phyloP scores from a whole-genome alignment of 208 protist genomes.

The Novymonas esmeraldas region DNA sequence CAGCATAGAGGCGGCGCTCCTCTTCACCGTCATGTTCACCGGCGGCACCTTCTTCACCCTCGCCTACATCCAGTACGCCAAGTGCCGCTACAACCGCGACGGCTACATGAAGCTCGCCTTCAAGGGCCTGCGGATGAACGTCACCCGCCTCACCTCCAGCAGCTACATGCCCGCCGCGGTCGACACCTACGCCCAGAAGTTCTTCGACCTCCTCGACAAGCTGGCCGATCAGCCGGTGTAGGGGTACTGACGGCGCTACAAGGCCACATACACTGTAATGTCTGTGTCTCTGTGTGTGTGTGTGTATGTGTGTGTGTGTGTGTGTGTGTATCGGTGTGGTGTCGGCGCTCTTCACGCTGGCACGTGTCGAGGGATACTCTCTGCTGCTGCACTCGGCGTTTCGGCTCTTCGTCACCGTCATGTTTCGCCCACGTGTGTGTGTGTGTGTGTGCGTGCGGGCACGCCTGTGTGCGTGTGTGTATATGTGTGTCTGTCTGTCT shows the following conservation, averaged over 20 bases:
- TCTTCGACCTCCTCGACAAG: conserved; percentile 58
- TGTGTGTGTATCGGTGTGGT: not conserved
- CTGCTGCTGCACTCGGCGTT: no score
- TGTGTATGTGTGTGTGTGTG: not conserved
- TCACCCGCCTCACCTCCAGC: conserved; percentile 41
- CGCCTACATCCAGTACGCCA: conserved; percentile 80
- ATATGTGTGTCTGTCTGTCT: not conserved
- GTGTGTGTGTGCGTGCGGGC: not conserved
- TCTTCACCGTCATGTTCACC: conserved; percentile 74
- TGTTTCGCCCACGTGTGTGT: not conserved
- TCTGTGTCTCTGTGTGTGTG: not conserved
- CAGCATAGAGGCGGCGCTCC: conserved; percentile 64
- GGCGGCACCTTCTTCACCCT: conserved; percentile 72
- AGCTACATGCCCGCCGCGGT: conserved; percentile 51
- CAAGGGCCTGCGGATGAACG: conserved; percentile 60
- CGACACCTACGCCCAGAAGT: conserved; percentile 62
- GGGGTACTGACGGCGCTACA: not conserved
- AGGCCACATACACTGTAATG: not conserved
- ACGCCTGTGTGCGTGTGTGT: not conserved
- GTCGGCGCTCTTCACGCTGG: no score
- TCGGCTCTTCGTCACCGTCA: not conserved
- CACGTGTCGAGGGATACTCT: no score
- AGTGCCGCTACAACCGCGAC: conserved; percentile 74
- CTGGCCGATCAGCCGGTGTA: conserved; percentile 42
- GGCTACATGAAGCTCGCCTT: conserved; percentile 71